phyloP scores from a whole-genome alignment of 345 rosid species.

The Anastatica hierochuntica region DNA sequence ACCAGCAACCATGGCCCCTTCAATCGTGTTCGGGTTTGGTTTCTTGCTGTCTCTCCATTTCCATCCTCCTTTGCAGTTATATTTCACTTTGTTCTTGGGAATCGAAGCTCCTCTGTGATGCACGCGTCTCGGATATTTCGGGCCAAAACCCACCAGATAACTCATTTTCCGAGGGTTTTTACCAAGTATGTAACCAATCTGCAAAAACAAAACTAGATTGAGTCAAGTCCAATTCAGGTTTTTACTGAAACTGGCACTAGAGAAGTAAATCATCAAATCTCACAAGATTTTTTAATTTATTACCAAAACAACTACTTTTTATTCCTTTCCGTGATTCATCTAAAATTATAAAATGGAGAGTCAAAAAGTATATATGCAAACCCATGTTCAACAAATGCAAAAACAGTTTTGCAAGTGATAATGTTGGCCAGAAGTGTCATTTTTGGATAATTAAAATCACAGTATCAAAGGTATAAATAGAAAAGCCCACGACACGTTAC shows the following conservation, averaged over 20 bases:
- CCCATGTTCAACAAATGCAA: neutral
- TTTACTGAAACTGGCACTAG: neutral
- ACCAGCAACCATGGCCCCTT: conserved; percentile 99
- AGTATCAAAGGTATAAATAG: neutral
- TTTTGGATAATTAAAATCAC: neutral
- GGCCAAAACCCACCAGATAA: conserved; percentile 79
- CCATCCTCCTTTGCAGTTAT: conserved; percentile 95
- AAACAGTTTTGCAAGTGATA: neutral
- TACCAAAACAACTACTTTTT: neutral
- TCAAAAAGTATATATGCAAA: neutral
- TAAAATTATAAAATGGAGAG: neutral
- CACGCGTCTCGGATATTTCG: conserved; percentile 62
- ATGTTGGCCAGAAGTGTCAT: neutral
- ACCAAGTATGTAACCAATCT: conserved; percentile 89
- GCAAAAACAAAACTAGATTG: conserved; percentile 1
- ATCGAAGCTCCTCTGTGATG: conserved; percentile 96
- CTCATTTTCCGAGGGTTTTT: conserved; percentile 94
- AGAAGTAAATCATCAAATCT: neutral
- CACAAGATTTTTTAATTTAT: neutral
- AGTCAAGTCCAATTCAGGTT: neutral
- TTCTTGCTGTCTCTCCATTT: conserved; percentile 80
- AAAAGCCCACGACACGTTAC: conserved; percentile 25
- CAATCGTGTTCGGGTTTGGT: conserved; percentile 73
- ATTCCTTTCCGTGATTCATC: too few relatives aligned
- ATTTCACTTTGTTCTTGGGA: conserved; percentile 70